Evolutionary conservation across 257 asterid genomes (phyloP), one percentile per base, ranked within the genome.

Genomic region (Phtheirospermum japonicum): DNA sequence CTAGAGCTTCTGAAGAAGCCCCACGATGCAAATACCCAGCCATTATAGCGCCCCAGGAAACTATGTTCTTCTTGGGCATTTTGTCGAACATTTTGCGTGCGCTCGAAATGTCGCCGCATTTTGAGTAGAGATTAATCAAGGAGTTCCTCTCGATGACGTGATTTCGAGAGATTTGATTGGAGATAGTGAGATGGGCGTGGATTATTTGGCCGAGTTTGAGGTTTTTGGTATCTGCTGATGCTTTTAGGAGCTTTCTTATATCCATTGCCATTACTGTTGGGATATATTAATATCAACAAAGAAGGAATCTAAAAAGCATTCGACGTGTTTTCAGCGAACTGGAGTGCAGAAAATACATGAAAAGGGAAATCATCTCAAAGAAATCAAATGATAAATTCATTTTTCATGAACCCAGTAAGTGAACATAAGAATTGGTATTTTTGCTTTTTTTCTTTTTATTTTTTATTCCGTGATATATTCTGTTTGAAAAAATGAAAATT

Each of bases 1-100:
- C 70, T 12, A 85, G 23, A 69, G 84, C 92, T 53, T 78, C 73
- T 4, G 53, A 59, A 43, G 79, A 66, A 58, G 33, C 40, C 19
- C 94, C 95, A 14, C 68, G 71, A 18, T 77, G 85, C 61, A 77
- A 77, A 75, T 82, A 88, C 37, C 85, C 89, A 16, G 92, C 71
- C 94, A 91, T 88, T 72, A 86, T 51, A 43, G 82, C 74, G 4
- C 93, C 76, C 94, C 95, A 88, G 4, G 95, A 75, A 31, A 86
- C 98, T 13, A 88, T 52, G 53, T 84, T 88, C 72, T 74, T 75
- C 76, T 77, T 72, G 2, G 70, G 82, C 98, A 88, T 88, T 81
- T 70, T 67, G 66, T 82, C 92, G 58, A 91, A 91, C 76, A 88
- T 57, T 23, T 30, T 61, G 73, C 88, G 95, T 1, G 95, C 95